Conservation (phyloP, 2,329 filamentous ascomycete genomes). For the Exserohilum turcica region DNA sequence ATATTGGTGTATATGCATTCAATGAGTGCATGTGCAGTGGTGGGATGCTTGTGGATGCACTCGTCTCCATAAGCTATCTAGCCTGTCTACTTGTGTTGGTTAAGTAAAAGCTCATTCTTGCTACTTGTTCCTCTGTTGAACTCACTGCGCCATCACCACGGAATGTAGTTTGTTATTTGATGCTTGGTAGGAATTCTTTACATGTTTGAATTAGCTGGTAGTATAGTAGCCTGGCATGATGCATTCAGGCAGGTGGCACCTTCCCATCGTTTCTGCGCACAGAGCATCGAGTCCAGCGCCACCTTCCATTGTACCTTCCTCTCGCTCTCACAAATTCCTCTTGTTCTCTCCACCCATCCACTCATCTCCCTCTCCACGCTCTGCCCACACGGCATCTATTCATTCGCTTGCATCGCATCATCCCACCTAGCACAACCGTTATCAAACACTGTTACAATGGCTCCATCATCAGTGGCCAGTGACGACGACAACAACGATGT, state of each 20-base stretch:
- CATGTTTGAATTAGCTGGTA: background rate
- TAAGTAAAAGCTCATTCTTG: background rate
- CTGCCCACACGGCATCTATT: constrained; percentile 4
- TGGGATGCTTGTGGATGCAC: background rate
- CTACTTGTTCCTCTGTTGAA: background rate
- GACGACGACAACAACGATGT: constrained; percentile 60
- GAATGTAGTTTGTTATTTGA: background rate
- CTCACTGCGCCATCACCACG: background rate
- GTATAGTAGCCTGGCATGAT: background rate
- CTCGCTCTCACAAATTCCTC: background rate
- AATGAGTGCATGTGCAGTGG: background rate
- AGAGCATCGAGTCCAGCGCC: constrained; percentile 23
- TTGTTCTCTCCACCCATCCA: background rate
- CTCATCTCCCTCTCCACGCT: background rate
- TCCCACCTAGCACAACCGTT: constrained; percentile 1
- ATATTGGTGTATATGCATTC: background rate
- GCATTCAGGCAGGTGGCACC: background rate
- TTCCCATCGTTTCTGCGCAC: constrained; percentile 22
- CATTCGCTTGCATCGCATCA: constrained; percentile 12
- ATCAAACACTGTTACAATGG: constrained; percentile 26
- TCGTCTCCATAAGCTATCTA: background rate
- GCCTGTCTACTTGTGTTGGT: background rate
- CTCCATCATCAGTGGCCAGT: constrained; percentile 57
- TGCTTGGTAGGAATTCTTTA: background rate
- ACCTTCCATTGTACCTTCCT: constrained; percentile 16